phyloP scores from a whole-genome alignment of 441 rosid species.

The Syzygium malaccense region DNA sequence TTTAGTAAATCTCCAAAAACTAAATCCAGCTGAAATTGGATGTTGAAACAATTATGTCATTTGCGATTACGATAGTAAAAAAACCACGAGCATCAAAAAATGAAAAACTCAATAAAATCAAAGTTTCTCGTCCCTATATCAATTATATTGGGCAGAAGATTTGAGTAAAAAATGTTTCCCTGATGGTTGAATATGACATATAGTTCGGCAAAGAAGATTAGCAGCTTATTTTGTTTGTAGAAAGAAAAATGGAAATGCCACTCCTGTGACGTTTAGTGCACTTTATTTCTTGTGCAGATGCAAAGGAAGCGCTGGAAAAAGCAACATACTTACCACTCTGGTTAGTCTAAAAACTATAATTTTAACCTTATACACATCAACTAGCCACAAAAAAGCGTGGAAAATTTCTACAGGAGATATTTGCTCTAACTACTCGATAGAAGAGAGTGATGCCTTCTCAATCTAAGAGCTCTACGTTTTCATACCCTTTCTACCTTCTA shows the following conservation, averaged over 20 bases:
- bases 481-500: neutral
- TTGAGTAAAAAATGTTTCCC: neutral
- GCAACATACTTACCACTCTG: neutral
- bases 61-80: neutral
- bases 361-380: neutral
- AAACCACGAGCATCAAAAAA: neutral
- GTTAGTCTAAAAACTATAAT: neutral
- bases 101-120: neutral
- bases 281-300: neutral
- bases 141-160: neutral
- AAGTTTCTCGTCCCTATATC: neutral
- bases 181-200: neutral
- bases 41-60: neutral
- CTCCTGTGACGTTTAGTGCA: neutral
- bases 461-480: neutral
- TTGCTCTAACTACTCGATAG: neutral
- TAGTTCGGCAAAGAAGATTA: neutral
- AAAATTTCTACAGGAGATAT: neutral
- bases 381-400: neutral
- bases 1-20: conserved; percentile 22
- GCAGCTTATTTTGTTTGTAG: neutral
- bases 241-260: neutral
- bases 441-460: neutral
- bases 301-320: neutral
- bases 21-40: conserved; percentile 39